Evolutionary conservation across 352 stramenopile genomes (phyloP).

Genomic region (Stramenopiles sp.): DNA sequence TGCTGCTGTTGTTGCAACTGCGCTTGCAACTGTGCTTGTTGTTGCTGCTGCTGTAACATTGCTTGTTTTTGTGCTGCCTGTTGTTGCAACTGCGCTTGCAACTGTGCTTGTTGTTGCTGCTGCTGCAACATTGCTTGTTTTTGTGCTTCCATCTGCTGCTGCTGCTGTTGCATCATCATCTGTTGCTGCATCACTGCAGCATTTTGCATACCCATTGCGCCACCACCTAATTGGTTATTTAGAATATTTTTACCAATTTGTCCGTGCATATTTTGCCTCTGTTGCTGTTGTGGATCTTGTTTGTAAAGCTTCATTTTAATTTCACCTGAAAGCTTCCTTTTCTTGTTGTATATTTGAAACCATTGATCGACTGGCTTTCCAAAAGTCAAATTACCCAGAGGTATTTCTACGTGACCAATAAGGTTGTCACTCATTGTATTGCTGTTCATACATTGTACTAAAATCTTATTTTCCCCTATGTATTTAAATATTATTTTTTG

Average conservation of each 20-base stretch:
- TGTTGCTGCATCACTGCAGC: no score
- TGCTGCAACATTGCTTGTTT: neutral
- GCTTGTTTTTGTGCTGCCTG: neutral
- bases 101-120: neutral
- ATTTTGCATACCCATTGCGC: neutral
- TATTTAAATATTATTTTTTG: conserved; percentile 9
- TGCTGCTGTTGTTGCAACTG: neutral
- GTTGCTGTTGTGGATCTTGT: neutral
- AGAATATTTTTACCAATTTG: neutral
- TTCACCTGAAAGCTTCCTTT: neutral
- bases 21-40: neutral
- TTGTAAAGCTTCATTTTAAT: neutral
- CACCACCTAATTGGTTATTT: neutral
- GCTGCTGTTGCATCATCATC: neutral
- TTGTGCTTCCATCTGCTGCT: neutral
- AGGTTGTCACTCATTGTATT: neutral
- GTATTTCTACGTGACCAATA: neutral
- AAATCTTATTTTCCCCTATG: neutral
- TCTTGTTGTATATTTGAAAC: neutral
- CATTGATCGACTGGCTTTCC: neutral
- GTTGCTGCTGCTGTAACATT: neutral
- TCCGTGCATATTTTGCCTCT: neutral
- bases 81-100: neutral
- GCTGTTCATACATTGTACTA: neutral
- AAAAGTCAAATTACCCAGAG: neutral